Percentiles rank a stretch among this genome's conserved stretches.
phyloP scores from a whole-genome alignment of 805 yeast genomes.

The Saccharomycopsis fibuligera region DNA sequence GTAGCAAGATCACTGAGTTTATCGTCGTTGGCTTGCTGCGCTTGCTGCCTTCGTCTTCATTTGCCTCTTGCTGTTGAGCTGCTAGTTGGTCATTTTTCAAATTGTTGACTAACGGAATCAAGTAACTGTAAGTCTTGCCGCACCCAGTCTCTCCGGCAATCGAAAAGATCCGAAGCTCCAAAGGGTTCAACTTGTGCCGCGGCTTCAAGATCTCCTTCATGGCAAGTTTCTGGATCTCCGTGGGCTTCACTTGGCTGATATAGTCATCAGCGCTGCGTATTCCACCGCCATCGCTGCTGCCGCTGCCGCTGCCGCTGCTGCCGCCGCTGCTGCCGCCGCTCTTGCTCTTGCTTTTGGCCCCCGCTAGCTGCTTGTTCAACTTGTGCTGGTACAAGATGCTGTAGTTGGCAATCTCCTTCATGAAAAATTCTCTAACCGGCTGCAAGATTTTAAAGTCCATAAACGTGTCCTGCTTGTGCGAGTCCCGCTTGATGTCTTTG shows the following conservation, averaged over 20 bases:
- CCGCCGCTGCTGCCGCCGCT: too few species aligned
- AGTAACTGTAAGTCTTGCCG: conserved; percentile 91
- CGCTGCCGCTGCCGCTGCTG: too few species aligned
- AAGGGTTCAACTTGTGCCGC: conserved; percentile 26
- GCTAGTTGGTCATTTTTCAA: conserved; percentile 49
- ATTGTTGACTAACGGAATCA: conserved; percentile 68
- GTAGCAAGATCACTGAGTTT: conserved; percentile 61
- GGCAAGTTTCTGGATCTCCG: conserved; percentile 80
- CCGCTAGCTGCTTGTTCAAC: conserved; percentile 31
- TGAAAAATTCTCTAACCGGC: conserved; percentile 53
- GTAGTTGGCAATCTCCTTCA: conserved; percentile 43
- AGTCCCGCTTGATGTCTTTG: not conserved
- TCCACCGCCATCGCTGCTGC: too few species aligned
- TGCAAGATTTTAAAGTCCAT: conserved; percentile 64
- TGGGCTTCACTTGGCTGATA: conserved; percentile 39
- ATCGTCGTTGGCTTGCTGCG: conserved; percentile 31
- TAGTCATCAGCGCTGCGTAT: too few species aligned
- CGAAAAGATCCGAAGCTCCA: conserved; percentile 54
- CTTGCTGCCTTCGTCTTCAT: not conserved
- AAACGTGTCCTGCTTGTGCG: conserved; percentile 31
- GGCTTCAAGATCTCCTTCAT: conserved; percentile 45
- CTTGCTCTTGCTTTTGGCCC: too few species aligned
- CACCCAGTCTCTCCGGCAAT: conserved; percentile 97
- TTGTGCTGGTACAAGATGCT: conserved; percentile 34
- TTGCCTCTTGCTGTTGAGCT: not conserved